These are phyloP conservation scores for Amanita rubescens DNA, from an alignment of 768 basidiomycete genomes.

Conservation along the genomic window DNA sequence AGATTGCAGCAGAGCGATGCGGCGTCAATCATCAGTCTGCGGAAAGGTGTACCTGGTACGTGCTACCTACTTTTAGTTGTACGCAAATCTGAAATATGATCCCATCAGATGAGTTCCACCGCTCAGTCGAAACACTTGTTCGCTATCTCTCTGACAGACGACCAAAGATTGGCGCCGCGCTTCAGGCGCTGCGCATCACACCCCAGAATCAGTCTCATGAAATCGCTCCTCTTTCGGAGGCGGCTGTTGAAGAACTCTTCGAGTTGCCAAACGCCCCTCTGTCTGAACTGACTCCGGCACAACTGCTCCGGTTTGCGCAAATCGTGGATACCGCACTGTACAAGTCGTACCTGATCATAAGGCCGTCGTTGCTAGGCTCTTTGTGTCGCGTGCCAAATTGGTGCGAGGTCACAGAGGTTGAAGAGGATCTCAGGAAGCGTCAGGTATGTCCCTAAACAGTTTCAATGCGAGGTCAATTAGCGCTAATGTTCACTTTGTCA, in stretches of 20 bases:
- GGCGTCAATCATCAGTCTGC: slow-evolving; percentile 37
- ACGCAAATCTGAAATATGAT: not conserved
- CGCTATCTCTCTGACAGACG: slow-evolving; percentile 86
- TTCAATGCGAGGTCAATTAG: not conserved
- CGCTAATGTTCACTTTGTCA: slow-evolving; percentile 4
- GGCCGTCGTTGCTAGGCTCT: slow-evolving; percentile 75
- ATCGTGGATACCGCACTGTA: slow-evolving; percentile 94
- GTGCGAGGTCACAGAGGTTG: slow-evolving; percentile 94
- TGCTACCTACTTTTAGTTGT: not conserved
- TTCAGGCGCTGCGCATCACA: slow-evolving; percentile 61
- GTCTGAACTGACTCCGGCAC: slow-evolving; percentile 66
- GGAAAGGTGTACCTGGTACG: slow-evolving; percentile 29
- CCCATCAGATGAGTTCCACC: slow-evolving; percentile 46
- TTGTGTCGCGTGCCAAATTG: slow-evolving; percentile 90
- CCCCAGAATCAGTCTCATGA: slow-evolving; percentile 61
- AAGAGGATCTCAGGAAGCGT: slow-evolving; percentile 73
- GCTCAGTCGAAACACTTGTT: slow-evolving; percentile 82
- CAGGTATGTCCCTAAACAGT: slow-evolving; percentile 44
- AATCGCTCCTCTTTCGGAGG: slow-evolving; percentile 62
- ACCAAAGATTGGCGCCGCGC: slow-evolving; percentile 75
- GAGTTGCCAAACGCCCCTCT: slow-evolving; percentile 71
- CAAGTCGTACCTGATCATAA: slow-evolving; percentile 81
- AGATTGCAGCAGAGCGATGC: slow-evolving; percentile 36
- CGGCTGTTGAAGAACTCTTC: slow-evolving; percentile 69
- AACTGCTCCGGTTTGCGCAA: slow-evolving; percentile 84